Conservation (phyloP, 2,329 filamentous ascomycete species). For the Epichloe hybrida region DNA sequence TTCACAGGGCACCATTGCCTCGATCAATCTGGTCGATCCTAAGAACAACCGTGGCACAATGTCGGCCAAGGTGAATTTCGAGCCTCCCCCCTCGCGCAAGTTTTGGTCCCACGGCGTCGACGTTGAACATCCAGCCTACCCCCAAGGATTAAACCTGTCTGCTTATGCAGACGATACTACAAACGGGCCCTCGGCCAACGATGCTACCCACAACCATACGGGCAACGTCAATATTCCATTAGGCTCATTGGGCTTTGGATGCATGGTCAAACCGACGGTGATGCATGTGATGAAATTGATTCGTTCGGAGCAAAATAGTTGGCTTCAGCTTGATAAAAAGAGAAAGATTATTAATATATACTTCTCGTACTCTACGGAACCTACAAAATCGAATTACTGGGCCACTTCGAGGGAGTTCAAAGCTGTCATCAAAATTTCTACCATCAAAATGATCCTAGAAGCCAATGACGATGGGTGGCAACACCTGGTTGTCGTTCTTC, state of each 20-base stretch:
- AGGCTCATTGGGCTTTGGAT: constrained; percentile 45
- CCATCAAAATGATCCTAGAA: constrained; percentile 31
- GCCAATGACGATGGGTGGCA: constrained; percentile 15
- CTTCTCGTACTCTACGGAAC: constrained; percentile 15
- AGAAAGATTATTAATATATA: constrained; percentile 16
- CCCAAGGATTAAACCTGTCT: constrained; percentile 11
- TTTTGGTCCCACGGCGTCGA: constrained; percentile 35
- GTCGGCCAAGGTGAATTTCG: constrained; percentile 39
- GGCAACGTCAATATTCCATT: constrained; percentile 28
- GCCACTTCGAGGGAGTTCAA: constrained; percentile 21
- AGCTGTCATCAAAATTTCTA: constrained; percentile 29
- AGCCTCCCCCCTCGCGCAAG: constrained; percentile 34
- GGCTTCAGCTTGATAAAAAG: constrained; percentile 18
- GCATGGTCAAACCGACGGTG: constrained; percentile 35
- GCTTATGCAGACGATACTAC: constrained; percentile 1
- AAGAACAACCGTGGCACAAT: constrained; percentile 9
- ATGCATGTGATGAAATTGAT: constrained; percentile 45
- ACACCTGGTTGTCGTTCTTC: constrained; percentile 33
- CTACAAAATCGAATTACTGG: constrained; percentile 3
- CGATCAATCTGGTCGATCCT: constrained; percentile 35
- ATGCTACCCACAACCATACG: not conserved
- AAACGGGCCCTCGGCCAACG: not conserved
- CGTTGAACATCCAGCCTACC: constrained; percentile 13
- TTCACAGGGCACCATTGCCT: constrained; percentile 36
- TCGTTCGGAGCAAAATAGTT: constrained; percentile 8